Percentiles rank a stretch among this genome's conserved stretches.
phyloP scores from a whole-genome alignment of 345 rosid species.

The Gossypium thurberi region DNA sequence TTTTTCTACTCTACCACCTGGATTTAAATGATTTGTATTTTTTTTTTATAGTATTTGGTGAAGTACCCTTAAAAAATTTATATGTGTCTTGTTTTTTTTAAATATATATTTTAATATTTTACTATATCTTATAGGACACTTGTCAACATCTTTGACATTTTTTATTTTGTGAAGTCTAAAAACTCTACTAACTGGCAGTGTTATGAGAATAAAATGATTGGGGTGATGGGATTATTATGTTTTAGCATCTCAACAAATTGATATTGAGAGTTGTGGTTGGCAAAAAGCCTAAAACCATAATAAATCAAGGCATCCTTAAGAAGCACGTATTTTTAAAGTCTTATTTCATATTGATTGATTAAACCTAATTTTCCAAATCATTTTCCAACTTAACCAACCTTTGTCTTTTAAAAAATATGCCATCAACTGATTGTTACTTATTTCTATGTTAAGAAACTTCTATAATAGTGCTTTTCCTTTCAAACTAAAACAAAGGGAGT shows the following conservation, averaged over 20 bases:
- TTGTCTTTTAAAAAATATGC: neutral
- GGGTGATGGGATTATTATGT: neutral
- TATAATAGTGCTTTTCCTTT: neutral
- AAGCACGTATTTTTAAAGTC: neutral
- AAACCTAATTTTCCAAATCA: slow-evolving; percentile 5
- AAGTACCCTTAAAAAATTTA: too few relatives aligned
- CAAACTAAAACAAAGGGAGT: neutral
- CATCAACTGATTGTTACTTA: neutral
- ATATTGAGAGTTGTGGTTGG: neutral
- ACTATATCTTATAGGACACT: too few relatives aligned
- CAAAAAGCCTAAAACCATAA: neutral
- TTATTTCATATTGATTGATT: neutral
- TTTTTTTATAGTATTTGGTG: too few relatives aligned
- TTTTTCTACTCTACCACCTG: too few relatives aligned
- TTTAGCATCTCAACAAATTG: neutral
- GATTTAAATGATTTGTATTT: too few relatives aligned
- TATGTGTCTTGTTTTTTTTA: too few relatives aligned
- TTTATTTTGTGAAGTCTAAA: too few relatives aligned
- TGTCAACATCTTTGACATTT: too few relatives aligned
- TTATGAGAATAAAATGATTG: neutral
- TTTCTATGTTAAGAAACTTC: neutral
- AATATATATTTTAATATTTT: too few relatives aligned
- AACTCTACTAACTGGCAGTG: too few relatives aligned
- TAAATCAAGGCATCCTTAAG: neutral
- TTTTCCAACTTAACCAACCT: neutral